Conservation (phyloP, 1,284 basidiomycete genomes). For the Cutaneotrichosporon spelunceum region DNA sequence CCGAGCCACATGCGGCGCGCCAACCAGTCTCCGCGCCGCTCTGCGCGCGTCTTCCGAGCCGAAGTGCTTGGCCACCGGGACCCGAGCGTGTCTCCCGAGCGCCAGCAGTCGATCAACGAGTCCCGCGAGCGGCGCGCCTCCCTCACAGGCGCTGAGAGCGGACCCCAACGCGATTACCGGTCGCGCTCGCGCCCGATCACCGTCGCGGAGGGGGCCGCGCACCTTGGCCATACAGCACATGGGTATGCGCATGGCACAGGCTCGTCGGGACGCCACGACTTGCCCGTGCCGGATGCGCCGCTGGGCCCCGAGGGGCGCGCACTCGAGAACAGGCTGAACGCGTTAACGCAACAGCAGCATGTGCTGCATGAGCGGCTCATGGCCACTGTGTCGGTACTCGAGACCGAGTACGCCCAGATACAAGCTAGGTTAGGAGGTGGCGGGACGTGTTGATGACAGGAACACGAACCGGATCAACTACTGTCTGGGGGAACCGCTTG, state of each 20-base stretch:
- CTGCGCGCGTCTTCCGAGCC: conserved; percentile 20
- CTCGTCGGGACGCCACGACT: conserved; percentile 5
- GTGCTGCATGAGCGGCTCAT: conserved; percentile 15
- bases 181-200: conserved; percentile 18
- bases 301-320: background rate
- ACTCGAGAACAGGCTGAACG: conserved; percentile 14
- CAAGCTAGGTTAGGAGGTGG: conserved; percentile 14
- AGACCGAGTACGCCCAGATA: conserved; percentile 6
- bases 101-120: background rate
- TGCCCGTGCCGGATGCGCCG: background rate
- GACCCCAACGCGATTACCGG: conserved; percentile 10
- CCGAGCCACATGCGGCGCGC: conserved; percentile 13
- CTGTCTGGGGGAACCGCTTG: conserved; percentile 17
- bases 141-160: too few relatives aligned
- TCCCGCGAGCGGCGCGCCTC: background rate
- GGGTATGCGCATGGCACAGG: conserved; percentile 1
- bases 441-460: conserved; percentile 9
- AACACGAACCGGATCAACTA: conserved; percentile 16
- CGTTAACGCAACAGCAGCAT: conserved; percentile 17
- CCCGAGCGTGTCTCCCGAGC: conserved; percentile 14
- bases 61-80: conserved; percentile 22
- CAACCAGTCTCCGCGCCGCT: conserved; percentile 21
- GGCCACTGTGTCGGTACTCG: background rate
- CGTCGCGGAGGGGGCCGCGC: conserved; percentile 15
- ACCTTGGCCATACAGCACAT: too few relatives aligned